A percentile compares a stretch with the other conserved stretches of the same genome.
These are phyloP conservation scores for Candida sanyaensis DNA, from an alignment of 1,139 yeast genomes.

Conservation along the genomic window DNA sequence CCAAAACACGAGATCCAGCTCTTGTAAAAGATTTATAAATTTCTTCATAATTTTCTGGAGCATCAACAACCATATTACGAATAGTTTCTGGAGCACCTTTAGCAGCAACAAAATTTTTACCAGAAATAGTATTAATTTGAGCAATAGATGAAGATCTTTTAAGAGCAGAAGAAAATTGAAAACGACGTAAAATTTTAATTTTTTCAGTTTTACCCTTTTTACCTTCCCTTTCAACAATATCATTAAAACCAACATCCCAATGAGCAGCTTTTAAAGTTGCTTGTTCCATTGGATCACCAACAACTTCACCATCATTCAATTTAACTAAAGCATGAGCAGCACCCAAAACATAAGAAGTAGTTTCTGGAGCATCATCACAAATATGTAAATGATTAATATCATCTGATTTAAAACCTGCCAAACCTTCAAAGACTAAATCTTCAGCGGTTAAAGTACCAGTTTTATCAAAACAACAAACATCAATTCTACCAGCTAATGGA, in stretches of 20 bases:
- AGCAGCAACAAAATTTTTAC: slow-evolving; percentile 75
- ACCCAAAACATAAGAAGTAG: slow-evolving; percentile 77
- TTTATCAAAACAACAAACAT: slow-evolving; percentile 97
- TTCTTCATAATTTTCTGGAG: slow-evolving; percentile 83
- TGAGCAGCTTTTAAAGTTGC: slow-evolving; percentile 87
- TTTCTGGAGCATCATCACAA: slow-evolving; percentile 61
- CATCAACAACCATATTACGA: slow-evolving; percentile 66
- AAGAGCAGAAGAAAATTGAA: slow-evolving; percentile 94
- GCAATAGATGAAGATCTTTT: slow-evolving; percentile 94
- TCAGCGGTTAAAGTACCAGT: slow-evolving; percentile 99
- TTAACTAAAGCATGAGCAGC: slow-evolving; percentile 95
- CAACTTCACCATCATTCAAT: slow-evolving; percentile 94
- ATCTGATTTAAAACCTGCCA: slow-evolving; percentile 72
- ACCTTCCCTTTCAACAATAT: slow-evolving; percentile 52
- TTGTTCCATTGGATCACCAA: slow-evolving; percentile 99
- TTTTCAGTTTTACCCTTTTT: slow-evolving; percentile 46
- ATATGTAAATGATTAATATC: slow-evolving; percentile 59
- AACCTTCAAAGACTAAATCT: slow-evolving; percentile 93
- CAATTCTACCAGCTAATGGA: slow-evolving; percentile 97
- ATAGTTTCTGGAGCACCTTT: slow-evolving; percentile 99
- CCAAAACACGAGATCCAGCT: slow-evolving; percentile 94
- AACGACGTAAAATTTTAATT: slow-evolving; percentile 81
- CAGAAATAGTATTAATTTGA: slow-evolving; percentile 48
- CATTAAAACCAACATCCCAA: slow-evolving; percentile 82
- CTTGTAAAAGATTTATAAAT: slow-evolving; percentile 90